Evolutionary conservation across 2,329 filamentous ascomycete species (phyloP).

Genomic region (Macroventuria anomochaeta): DNA sequence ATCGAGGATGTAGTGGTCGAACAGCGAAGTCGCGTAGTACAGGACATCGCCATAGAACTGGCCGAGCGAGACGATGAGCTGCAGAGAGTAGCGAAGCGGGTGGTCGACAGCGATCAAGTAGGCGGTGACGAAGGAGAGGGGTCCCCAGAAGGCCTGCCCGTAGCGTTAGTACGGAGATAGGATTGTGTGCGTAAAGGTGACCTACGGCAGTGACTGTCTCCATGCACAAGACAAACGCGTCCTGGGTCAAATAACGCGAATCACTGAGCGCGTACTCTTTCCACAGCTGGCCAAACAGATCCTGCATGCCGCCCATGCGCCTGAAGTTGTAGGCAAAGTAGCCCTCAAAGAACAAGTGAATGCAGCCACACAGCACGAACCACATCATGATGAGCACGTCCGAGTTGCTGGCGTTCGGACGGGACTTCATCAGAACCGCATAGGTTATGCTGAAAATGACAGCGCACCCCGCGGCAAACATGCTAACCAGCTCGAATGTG

Average conservation of each 20-base stretch:
- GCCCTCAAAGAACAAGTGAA: slow-evolving; percentile 85
- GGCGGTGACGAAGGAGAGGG: slow-evolving; percentile 64
- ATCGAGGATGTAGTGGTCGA: slow-evolving; percentile 63
- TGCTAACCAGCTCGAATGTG: slow-evolving; percentile 63
- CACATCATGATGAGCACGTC: slow-evolving; percentile 72
- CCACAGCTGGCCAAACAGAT: slow-evolving; percentile 84
- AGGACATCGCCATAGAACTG: slow-evolving; percentile 70
- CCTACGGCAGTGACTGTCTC: slow-evolving; percentile 81
- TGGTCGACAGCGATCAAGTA: slow-evolving; percentile 61
- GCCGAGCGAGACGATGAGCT: slow-evolving; percentile 66
- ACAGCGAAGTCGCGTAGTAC: slow-evolving; percentile 69
- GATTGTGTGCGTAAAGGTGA: slow-evolving; percentile 5
- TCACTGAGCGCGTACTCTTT: slow-evolving; percentile 91
- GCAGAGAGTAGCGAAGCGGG: slow-evolving; percentile 64
- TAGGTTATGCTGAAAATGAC: slow-evolving; percentile 65
- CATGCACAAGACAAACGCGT: slow-evolving; percentile 82
- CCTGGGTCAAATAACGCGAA: slow-evolving; percentile 82
- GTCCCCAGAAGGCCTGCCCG: slow-evolving; percentile 65
- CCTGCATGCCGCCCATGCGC: slow-evolving; percentile 69
- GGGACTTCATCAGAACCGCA: slow-evolving; percentile 58
- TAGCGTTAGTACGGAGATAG: background rate
- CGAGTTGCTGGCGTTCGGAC: slow-evolving; percentile 59
- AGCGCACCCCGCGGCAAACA: slow-evolving; percentile 64
- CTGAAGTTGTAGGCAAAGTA: slow-evolving; percentile 78
- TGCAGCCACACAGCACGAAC: slow-evolving; percentile 75